A percentile compares a stretch with the other conserved stretches of the same genome.
phyloP scores from a whole-genome alignment of 495 filamentous ascomycete species.

The Annulohypoxylon bovei region DNA sequence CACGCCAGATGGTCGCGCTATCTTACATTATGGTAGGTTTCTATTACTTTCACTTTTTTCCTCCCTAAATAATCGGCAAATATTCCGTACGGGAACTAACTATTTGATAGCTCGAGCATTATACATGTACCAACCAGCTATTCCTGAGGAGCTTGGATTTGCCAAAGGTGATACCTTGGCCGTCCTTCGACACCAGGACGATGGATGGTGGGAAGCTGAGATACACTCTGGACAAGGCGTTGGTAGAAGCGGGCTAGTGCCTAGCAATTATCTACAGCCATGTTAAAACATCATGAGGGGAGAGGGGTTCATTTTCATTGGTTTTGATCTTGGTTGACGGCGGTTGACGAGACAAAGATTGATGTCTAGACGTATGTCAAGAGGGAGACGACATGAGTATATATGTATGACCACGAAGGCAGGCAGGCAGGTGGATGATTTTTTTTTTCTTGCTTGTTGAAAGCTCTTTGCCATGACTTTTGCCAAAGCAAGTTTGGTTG shows the following conservation, averaged over 20 bases:
- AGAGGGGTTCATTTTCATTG: background rate
- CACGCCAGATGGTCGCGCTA: conserved; percentile 84
- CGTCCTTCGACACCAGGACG: conserved; percentile 91
- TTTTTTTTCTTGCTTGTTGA: conserved; percentile 11
- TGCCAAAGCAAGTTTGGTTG: background rate
- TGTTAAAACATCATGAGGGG: conserved; percentile 55
- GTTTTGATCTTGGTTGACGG: conserved; percentile 19
- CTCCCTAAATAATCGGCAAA: background rate
- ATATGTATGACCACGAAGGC: conserved; percentile 22
- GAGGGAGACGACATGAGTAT: conserved; percentile 18
- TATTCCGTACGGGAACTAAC: conserved; percentile 33
- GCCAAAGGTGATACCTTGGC: conserved; percentile 91
- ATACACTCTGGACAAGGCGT: conserved; percentile 74
- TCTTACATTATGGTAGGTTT: conserved; percentile 89
- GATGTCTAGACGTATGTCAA: conserved; percentile 15
- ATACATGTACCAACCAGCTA: conserved; percentile 93
- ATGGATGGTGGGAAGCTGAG: conserved; percentile 99
- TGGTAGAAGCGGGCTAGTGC: conserved; percentile 82
- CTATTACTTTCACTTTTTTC: background rate
- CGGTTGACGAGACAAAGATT: conserved; percentile 36
- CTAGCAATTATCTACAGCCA: conserved; percentile 93
- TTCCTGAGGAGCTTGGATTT: conserved; percentile 94
- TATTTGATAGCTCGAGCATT: conserved; percentile 78
- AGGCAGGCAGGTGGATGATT: conserved; percentile 7
- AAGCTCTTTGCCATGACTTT: conserved; percentile 8